Evolutionary conservation across 1,284 basidiomycete genomes (phyloP).

Genomic region (Leccinum proliferum): DNA sequence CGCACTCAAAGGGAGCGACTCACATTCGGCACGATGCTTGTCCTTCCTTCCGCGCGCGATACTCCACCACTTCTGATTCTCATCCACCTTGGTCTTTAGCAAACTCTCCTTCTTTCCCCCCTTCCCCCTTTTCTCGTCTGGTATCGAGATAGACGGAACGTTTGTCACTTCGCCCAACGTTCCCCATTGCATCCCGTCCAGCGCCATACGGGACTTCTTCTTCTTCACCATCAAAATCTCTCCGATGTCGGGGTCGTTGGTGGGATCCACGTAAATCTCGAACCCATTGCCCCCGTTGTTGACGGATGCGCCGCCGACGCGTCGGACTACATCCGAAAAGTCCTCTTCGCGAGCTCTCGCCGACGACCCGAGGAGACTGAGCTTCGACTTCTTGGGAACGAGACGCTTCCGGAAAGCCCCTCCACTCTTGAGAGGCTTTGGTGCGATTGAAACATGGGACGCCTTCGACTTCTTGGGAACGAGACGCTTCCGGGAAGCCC

Average conservation of each 20-base stretch:
- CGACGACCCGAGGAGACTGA: constrained; percentile 44
- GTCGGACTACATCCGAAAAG: constrained; percentile 56
- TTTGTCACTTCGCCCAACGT: constrained; percentile 58
- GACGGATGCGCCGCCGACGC: constrained; percentile 42
- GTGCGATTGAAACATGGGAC: constrained; percentile 25
- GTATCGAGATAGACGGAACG: constrained; percentile 31
- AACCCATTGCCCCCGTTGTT: constrained; percentile 48
- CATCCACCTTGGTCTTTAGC: constrained; percentile 42
- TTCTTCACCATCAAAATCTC: constrained; percentile 75
- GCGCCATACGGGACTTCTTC: constrained; percentile 60
- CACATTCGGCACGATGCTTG: constrained; percentile 39
- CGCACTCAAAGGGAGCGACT: constrained; percentile 10
- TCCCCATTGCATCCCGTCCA: constrained; percentile 60
- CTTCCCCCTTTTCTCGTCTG: constrained; percentile 29
- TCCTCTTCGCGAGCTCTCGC: constrained; percentile 41
- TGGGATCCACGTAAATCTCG: constrained; percentile 70
- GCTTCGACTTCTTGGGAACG: constrained; percentile 72
- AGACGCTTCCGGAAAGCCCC: constrained; percentile 44
- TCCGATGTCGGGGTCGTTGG: constrained; percentile 57
- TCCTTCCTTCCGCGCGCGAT: constrained; percentile 56
- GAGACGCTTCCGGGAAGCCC: constrained; percentile 44
- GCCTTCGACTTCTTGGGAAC: constrained; percentile 70
- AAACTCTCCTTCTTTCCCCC: constrained; percentile 21
- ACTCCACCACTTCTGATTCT: constrained; percentile 74
- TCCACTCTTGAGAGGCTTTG: constrained; percentile 22